Conservation (phyloP, 371 early-diverging fungal species). For the Syncephalastrum sp. region DNA sequence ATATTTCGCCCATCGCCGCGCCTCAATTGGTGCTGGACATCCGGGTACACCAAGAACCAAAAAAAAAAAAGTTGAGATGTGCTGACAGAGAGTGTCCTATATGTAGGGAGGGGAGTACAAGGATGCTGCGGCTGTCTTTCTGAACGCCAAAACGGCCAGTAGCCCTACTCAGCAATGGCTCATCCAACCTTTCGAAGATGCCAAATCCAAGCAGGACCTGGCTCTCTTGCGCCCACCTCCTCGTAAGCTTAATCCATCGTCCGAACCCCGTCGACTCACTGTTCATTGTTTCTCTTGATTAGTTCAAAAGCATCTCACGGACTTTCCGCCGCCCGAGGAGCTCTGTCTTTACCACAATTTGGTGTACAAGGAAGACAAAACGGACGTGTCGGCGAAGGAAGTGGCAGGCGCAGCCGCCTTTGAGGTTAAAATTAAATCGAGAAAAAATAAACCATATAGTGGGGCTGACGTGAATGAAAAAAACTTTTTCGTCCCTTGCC, state of each 20-base stretch:
- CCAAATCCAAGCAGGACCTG: conserved; percentile 33
- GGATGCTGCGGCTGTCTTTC: conserved; percentile 32
- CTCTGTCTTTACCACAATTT: conserved; percentile 39
- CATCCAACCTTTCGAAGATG: conserved; percentile 44
- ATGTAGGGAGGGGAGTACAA: conserved; percentile 42
- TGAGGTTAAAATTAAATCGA: conserved; percentile 26
- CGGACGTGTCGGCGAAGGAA: conserved; percentile 28
- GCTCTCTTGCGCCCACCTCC: conserved; percentile 43
- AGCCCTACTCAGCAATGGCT: conserved; percentile 44
- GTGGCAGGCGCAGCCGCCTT: conserved; percentile 66
- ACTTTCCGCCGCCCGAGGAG: conserved; percentile 40
- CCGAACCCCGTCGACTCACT: too few species aligned
- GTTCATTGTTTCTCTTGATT: not conserved
- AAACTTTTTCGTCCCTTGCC: not conserved
- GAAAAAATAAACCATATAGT: too few species aligned
- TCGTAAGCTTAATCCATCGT: conserved; percentile 12
- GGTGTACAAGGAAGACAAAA: conserved; percentile 30
- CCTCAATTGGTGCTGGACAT: conserved; percentile 47
- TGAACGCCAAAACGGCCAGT: conserved; percentile 29
- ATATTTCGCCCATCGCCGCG: conserved; percentile 34
- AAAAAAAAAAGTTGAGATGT: not conserved
- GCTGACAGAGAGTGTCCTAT: conserved; percentile 1
- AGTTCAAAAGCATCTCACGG: conserved; percentile 21
- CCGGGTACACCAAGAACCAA: conserved; percentile 16
- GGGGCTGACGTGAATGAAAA: too few species aligned